phyloP scores from a whole-genome alignment of 2,329 filamentous ascomycete genomes.

The Sporothrix luriei region DNA sequence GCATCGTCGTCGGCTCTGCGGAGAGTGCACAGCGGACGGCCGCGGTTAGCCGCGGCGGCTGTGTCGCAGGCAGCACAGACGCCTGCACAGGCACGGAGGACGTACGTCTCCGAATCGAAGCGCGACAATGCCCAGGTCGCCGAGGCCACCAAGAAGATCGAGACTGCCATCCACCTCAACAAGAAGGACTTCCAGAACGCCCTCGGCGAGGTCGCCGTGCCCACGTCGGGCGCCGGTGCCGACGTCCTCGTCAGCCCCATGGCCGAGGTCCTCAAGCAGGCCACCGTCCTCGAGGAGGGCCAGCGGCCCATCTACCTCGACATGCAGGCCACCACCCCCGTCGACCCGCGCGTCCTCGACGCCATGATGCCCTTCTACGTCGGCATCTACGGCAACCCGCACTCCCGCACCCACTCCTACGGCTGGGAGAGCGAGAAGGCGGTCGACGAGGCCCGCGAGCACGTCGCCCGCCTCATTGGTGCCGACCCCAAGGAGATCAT shows the following conservation, averaged over 20 bases:
- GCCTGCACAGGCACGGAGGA: slow-evolving; percentile 47
- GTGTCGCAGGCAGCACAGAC: slow-evolving; percentile 32
- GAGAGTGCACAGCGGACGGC: slow-evolving; percentile 40
- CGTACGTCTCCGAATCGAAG: slow-evolving; percentile 84
- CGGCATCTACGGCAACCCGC: slow-evolving; percentile 92
- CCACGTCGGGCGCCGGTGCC: slow-evolving; percentile 58
- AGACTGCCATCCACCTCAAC: slow-evolving; percentile 82
- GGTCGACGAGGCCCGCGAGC: slow-evolving; percentile 79
- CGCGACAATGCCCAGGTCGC: slow-evolving; percentile 79
- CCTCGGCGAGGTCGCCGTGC: slow-evolving; percentile 44
- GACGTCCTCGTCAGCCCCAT: slow-evolving; percentile 71
- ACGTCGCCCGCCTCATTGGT: slow-evolving; percentile 85
- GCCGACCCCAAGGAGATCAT: slow-evolving; percentile 98
- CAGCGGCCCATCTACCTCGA: slow-evolving; percentile 95
- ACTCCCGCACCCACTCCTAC: slow-evolving; percentile 96
- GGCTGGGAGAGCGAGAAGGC: slow-evolving; percentile 98
- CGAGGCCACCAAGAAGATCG: slow-evolving; percentile 67
- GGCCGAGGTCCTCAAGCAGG: slow-evolving; percentile 85
- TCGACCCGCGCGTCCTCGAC: slow-evolving; percentile 92
- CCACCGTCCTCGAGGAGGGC: slow-evolving; percentile 89
- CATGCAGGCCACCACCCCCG: slow-evolving; percentile 95
- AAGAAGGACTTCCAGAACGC: slow-evolving; percentile 76
- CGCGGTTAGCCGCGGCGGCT: slow-evolving; percentile 39
- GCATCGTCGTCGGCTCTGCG: slow-evolving; percentile 44
- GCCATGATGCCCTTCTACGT: slow-evolving; percentile 95